Evolutionary conservation across 2,329 filamentous ascomycete species (phyloP).

Genomic region (Sporothrix brunneoviolacea): DNA sequence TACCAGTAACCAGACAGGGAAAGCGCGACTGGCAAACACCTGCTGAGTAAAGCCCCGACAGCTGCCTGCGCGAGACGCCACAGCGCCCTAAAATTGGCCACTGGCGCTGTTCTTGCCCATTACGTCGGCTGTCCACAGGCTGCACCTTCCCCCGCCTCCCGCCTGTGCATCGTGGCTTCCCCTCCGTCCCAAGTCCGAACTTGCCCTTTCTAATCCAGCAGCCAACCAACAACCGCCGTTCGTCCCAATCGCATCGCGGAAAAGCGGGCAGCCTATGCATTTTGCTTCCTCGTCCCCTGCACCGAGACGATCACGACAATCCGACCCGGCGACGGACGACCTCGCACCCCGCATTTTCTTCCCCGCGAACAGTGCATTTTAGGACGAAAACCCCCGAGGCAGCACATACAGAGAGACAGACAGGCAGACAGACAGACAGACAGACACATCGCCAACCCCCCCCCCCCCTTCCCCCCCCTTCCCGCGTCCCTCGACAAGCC

Average conservation of each 20-base stretch:
- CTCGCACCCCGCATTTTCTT: not conserved
- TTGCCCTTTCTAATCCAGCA: slow-evolving; percentile 2
- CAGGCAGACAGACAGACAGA: too few relatives aligned
- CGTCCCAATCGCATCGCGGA: slow-evolving; percentile 7
- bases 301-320: not conserved
- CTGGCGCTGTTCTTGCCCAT: not conserved
- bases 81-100: too few relatives aligned
- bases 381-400: too few relatives aligned
- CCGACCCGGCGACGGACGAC: not conserved
- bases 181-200: slow-evolving; percentile 6
- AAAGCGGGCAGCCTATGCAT: not conserved
- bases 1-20: too few relatives aligned
- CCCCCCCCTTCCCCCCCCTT: too few relatives aligned
- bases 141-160: not conserved
- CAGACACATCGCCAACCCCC: too few relatives aligned
- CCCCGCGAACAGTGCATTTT: too few relatives aligned
- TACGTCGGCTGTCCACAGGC: too few relatives aligned
- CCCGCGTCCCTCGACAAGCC: too few relatives aligned
- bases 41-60: too few relatives aligned
- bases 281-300: not conserved
- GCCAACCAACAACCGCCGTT: slow-evolving; percentile 1
- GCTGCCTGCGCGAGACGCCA: not conserved
- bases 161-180: slow-evolving; percentile 8
- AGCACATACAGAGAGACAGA: too few relatives aligned
- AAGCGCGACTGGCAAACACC: too few relatives aligned